These are phyloP conservation scores for Kondoa malvinella DNA, from an alignment of 768 basidiomycete genomes.

Conservation along the genomic window DNA sequence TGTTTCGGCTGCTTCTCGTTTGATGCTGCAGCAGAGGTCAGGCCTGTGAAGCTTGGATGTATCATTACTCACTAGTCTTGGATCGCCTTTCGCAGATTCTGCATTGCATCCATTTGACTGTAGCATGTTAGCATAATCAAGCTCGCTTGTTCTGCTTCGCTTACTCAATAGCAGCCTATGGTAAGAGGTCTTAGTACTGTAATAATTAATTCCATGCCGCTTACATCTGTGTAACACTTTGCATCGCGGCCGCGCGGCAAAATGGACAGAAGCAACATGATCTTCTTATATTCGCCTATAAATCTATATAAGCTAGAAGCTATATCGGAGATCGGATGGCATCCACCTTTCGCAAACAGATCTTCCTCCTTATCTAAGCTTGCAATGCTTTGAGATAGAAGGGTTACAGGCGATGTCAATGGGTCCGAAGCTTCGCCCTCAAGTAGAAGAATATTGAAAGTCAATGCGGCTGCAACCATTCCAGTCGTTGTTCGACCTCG, in stretches of 20 bases:
- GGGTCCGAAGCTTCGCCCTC: constrained; percentile 15
- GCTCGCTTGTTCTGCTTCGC: constrained; percentile 70
- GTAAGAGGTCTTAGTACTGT: too few species aligned
- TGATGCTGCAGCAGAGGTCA: neutral
- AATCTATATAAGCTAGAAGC: constrained; percentile 3
- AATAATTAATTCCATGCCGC: constrained; percentile 10
- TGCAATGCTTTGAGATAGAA: constrained; percentile 14
- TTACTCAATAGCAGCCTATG: constrained; percentile 30
- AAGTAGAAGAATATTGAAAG: constrained; percentile 23
- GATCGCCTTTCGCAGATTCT: constrained; percentile 86
- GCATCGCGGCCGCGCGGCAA: constrained; percentile 2
- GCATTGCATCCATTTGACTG: constrained; percentile 39
- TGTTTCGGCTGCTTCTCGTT: constrained; percentile 63
- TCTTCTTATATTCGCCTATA: constrained; percentile 86
- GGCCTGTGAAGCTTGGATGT: neutral
- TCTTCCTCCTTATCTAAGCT: constrained; percentile 17
- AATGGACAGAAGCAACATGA: constrained; percentile 53
- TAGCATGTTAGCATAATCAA: too few species aligned
- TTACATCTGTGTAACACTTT: constrained; percentile 9
- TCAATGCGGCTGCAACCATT: constrained; percentile 37
- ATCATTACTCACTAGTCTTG: constrained; percentile 66
- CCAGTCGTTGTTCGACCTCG: constrained; percentile 69
- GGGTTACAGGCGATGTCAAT: constrained; percentile 18
- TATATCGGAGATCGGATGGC: constrained; percentile 18
- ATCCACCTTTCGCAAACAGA: neutral